Evolutionary conservation across 2,329 filamentous ascomycete genomes (phyloP).

Genomic region (Colletotrichum sp.): DNA sequence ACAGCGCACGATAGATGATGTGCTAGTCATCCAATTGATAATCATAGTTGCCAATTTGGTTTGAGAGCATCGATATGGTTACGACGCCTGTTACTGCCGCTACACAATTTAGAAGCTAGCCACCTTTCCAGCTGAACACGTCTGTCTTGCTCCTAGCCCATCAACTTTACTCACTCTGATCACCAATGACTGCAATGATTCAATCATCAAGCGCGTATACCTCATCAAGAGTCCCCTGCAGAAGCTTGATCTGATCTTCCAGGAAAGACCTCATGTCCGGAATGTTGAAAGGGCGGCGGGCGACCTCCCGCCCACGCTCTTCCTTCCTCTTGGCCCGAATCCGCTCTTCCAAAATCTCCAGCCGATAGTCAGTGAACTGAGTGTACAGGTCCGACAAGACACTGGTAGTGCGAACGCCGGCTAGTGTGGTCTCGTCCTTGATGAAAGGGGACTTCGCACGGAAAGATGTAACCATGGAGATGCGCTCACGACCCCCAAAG

Average conservation of each 20-base stretch:
- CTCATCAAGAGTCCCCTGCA: background rate
- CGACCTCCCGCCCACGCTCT: background rate
- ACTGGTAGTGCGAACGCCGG: background rate
- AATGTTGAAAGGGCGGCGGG: background rate
- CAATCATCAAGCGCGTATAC: background rate
- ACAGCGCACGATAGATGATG: rapidly evolving
- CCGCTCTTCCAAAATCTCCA: background rate
- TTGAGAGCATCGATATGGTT: background rate
- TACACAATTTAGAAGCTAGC: background rate
- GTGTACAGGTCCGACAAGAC: background rate
- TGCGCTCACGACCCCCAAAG: constrained; percentile 63
- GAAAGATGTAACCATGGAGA: constrained; percentile 71
- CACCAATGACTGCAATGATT: background rate
- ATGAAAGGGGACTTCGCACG: constrained; percentile 57
- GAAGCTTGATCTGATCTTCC: background rate
- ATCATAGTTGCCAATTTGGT: background rate
- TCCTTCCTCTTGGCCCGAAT: background rate
- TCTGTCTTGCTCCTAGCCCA: background rate
- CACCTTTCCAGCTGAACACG: rapidly evolving
- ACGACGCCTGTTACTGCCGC: background rate
- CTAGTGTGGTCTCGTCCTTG: background rate
- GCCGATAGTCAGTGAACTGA: background rate
- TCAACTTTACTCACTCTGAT: background rate
- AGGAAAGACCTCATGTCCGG: background rate
- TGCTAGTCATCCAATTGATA: background rate